A percentile compares a stretch with the other conserved stretches of the same genome.
Conservation (phyloP, 164 flowering plant genomes). For the Annona squamosa region DNA sequence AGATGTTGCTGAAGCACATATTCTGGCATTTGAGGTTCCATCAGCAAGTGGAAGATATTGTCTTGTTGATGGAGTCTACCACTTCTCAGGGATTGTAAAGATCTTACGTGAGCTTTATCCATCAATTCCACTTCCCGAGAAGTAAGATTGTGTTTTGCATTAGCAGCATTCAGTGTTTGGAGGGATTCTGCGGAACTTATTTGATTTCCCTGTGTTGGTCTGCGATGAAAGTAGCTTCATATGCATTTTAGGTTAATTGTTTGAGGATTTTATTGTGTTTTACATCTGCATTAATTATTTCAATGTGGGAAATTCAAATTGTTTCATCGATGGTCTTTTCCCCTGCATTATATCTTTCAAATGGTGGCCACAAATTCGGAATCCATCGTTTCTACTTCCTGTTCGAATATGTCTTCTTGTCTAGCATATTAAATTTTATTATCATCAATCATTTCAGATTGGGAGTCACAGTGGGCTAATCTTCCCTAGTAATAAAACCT, state of each 20-base stretch:
- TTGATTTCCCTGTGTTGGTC: background rate
- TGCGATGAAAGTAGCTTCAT: too few species aligned
- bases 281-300: too few species aligned
- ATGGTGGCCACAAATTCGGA: too few species aligned
- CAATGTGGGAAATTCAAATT: too few species aligned
- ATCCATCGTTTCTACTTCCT: too few species aligned
- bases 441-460: background rate
- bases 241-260: too few species aligned
- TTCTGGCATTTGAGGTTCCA: conserved; percentile 54
- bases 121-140: conserved; percentile 30
- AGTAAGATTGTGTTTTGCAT: conserved; percentile 28
- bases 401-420: background rate
- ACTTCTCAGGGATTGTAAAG: conserved; percentile 31
- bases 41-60: conserved; percentile 59
- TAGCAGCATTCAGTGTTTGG: background rate
- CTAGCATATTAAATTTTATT: background rate
- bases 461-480: background rate
- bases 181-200: background rate
- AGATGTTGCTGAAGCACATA: conserved; percentile 61
- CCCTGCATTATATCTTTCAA: too few species aligned
- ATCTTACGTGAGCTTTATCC: conserved; percentile 42
- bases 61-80: conserved; percentile 36
- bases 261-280: too few species aligned
- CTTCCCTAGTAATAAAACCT: background rate
- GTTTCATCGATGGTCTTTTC: too few species aligned